Percentiles rank a stretch among this genome's conserved stretches.
These are phyloP conservation scores for Papiliotrema flavescens DNA, from an alignment of 1,284 basidiomycete genomes.

Conservation along the genomic window DNA sequence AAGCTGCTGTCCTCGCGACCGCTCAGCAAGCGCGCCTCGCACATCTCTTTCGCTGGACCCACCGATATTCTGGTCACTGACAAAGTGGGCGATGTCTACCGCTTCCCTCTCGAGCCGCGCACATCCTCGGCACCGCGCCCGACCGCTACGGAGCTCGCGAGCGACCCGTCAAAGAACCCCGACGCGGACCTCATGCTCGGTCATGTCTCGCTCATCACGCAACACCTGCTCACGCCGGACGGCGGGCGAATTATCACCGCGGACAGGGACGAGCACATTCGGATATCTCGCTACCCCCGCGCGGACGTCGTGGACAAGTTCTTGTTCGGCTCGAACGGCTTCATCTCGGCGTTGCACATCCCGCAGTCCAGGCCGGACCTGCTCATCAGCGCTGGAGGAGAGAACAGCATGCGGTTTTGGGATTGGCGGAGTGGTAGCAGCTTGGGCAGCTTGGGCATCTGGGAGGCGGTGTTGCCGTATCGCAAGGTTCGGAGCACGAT, in stretches of 20 bases:
- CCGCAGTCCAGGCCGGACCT: conserved; percentile 54
- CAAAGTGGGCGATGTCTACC: conserved; percentile 45
- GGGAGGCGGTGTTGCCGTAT: conserved; percentile 59
- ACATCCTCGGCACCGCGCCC: conserved; percentile 43
- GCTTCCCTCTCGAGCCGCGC: conserved; percentile 56
- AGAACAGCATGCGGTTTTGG: conserved; percentile 72
- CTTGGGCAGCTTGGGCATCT: conserved; percentile 57
- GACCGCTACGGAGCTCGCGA: conserved; percentile 57
- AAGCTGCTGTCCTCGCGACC: conserved; percentile 6
- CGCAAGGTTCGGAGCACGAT: conserved; percentile 54
- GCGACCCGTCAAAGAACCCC: conserved; percentile 60
- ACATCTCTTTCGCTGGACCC: conserved; percentile 20
- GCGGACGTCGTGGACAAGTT: conserved; percentile 78
- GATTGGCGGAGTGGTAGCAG: conserved; percentile 65
- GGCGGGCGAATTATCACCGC: conserved; percentile 75
- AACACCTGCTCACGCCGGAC: conserved; percentile 63
- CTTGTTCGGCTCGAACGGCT: conserved; percentile 72
- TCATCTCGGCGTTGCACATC: conserved; percentile 60
- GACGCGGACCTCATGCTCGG: conserved; percentile 73
- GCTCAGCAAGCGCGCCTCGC: conserved; percentile 24
- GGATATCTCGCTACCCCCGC: conserved; percentile 82
- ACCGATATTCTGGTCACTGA: conserved; percentile 36
- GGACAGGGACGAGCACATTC: conserved; percentile 88
- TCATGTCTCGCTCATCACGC: conserved; percentile 77
- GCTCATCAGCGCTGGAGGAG: conserved; percentile 84